A percentile compares a stretch with the other conserved stretches of the same genome.
phyloP scores from a whole-genome alignment of 805 yeast genomes.

The Hanseniaspora pseudoguilliermondii region DNA sequence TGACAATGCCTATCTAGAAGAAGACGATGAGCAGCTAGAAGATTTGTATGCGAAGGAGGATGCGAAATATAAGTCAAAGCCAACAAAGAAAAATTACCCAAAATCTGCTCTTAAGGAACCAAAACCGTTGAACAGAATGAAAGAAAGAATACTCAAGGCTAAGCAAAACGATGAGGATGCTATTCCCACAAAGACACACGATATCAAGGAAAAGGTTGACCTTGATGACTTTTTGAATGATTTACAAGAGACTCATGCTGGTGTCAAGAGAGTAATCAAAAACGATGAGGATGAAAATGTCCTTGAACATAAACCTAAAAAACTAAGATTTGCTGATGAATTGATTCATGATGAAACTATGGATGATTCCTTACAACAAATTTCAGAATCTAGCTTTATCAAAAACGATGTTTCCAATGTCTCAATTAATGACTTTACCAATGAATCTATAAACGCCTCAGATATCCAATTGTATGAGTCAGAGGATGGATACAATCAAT shows the following conservation, averaged over 20 bases:
- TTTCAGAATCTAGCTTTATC: conserved; percentile 14
- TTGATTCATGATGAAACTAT: neutral
- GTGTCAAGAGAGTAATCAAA: conserved; percentile 2
- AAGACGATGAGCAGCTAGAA: conserved; percentile 16
- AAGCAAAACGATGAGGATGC: conserved; percentile 16
- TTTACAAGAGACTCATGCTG: neutral
- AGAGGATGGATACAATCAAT: conserved; percentile 32
- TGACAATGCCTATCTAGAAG: conserved; percentile 9
- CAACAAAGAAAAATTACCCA: neutral
- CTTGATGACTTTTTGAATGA: conserved; percentile 12
- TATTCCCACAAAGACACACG: conserved; percentile 30
- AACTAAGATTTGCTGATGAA: conserved; percentile 15
- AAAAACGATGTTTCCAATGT: neutral
- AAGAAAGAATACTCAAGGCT: conserved; percentile 2
- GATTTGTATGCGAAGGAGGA: conserved; percentile 22
- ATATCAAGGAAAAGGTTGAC: conserved; percentile 20
- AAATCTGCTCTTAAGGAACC: neutral
- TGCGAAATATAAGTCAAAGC: neutral
- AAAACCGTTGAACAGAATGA: neutral
- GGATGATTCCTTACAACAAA: neutral
- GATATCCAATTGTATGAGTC: conserved; percentile 11
- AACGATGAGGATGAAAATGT: neutral
- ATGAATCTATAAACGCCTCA: conserved; percentile 3
- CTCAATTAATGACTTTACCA: neutral
- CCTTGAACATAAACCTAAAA: conserved; percentile 11